Base-by-base conservation (phyloP, 768 basidiomycete genomes). In the Mycena epipterygia region DNA sequence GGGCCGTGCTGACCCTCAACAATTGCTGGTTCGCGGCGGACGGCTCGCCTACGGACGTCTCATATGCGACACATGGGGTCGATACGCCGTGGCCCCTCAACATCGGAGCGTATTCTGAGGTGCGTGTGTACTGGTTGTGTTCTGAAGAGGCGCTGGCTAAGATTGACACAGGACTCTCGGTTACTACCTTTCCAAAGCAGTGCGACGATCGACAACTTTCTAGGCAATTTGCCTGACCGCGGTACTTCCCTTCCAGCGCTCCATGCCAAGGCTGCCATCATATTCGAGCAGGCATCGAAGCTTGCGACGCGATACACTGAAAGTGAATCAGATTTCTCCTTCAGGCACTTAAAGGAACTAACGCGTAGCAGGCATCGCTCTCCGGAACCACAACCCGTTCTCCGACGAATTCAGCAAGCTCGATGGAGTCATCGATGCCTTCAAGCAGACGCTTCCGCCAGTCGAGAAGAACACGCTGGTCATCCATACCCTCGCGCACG, bases 1-100 rank as follows among this genome's bases (percentile, higher is more conserved):
- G 76, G 76, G 37, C 70, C 1, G 75, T 73, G n/a, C 51, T 75
- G 9, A 64, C 68, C 14, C 25, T 75, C 16, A 63, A 64, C 8
- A 62, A 71, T 23, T 64, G 59, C 32, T 51, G 72, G 60, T 63
- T 71, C 13, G 67, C 62, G 21, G 66, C 70, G 11, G 57, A 64
- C 16, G 39, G 66, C 42, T 72, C 75, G 19, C 70, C 75, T 0
- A 33, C 63, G 12, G 44, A 74, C 33, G 58, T 75, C n/a, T 46
- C 59, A 8, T 57, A 63, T 33, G 23, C 68, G 4, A 67, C 68
- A n/a, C 42, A 64, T 12, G 56, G 56, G 1, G 56, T 73, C 17
- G 68, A 70, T 48, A 76, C 75, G 5, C 75, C 76, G 16, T 77
- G 76, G 76, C 76, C 76, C 39, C 46, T 57, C 16, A 69, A 66